A percentile compares a stretch with the other conserved stretches of the same genome.
Evolutionary conservation across 768 basidiomycete species (phyloP).

Genomic region (Trametes cubensis): DNA sequence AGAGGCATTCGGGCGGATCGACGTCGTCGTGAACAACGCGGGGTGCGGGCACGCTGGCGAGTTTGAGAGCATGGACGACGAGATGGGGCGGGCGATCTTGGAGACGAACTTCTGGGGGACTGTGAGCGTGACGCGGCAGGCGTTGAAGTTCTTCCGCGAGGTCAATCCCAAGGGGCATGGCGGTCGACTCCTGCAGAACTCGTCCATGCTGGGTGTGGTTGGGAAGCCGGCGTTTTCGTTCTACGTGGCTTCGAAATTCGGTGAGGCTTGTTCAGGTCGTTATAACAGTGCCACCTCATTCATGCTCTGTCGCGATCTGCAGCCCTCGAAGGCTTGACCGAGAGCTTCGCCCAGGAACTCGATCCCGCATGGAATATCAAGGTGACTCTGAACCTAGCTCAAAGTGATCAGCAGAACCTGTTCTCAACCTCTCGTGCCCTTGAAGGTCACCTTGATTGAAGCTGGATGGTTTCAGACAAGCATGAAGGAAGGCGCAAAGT

Average conservation of each 20-base stretch:
- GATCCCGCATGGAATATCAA: slow-evolving; percentile 43
- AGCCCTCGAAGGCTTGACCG: slow-evolving; percentile 37
- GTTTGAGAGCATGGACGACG: slow-evolving; percentile 23
- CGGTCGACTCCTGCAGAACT: slow-evolving; percentile 41
- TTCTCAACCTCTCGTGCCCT: no score
- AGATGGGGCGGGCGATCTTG: slow-evolving; percentile 19
- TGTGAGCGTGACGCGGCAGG: slow-evolving; percentile 35
- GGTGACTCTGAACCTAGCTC: slow-evolving; percentile 23
- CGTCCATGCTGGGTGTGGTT: slow-evolving; percentile 32
- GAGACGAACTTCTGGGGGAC: slow-evolving; percentile 36
- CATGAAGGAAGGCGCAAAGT: neutral
- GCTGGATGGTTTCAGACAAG: slow-evolving; percentile 21
- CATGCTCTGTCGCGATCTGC: neutral
- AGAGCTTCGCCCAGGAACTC: slow-evolving; percentile 33
- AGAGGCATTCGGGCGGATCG: slow-evolving; percentile 27
- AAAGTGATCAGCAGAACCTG: no score
- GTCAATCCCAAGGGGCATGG: slow-evolving; percentile 38
- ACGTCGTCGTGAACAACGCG: slow-evolving; percentile 36
- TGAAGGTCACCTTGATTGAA: slow-evolving; percentile 27
- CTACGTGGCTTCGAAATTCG: slow-evolving; percentile 22
- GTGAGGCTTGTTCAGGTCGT: neutral
- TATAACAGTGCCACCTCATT: neutral
- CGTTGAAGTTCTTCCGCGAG: slow-evolving; percentile 41
- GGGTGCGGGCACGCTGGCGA: slow-evolving; percentile 23
- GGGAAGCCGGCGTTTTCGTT: slow-evolving; percentile 12